A percentile compares a stretch with the other conserved stretches of the same genome.
These are phyloP conservation scores for Picochlorum sp. DNA, from an alignment of 139 green algal species.

Conservation along the genomic window DNA sequence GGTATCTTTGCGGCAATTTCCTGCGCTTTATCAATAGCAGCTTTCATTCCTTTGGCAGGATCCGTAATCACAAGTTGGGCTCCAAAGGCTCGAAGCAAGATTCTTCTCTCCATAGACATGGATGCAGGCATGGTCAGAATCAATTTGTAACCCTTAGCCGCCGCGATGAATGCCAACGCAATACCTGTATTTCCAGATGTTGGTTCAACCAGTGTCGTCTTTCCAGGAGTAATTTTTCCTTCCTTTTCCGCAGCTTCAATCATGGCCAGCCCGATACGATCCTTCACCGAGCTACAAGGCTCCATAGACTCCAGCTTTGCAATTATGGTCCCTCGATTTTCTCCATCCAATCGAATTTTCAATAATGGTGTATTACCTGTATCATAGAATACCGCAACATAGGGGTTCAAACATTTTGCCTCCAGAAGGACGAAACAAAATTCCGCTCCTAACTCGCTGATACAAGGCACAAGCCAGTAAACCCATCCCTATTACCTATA, in stretches of 20 bases:
- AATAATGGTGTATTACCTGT: constrained; percentile 93
- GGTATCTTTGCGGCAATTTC: constrained; percentile 65
- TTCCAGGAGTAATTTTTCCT: constrained; percentile 73
- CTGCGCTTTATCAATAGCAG: constrained; percentile 81
- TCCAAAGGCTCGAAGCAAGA: constrained; percentile 85
- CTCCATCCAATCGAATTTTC: constrained; percentile 29
- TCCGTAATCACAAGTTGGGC: constrained; percentile 29
- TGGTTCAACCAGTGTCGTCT: constrained; percentile 74
- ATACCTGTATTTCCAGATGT: constrained; percentile 96
- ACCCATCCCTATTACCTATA: too few species aligned
- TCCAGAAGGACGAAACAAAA: background rate
- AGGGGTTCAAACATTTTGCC: background rate
- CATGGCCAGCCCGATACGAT: constrained; percentile 79
- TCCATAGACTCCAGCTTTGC: constrained; percentile 28
- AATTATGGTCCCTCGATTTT: constrained; percentile 4
- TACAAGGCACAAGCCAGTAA: background rate
- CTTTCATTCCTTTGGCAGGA: constrained; percentile 46
- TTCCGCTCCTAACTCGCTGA: background rate
- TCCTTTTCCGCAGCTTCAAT: constrained; percentile 71
- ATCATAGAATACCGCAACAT: background rate
- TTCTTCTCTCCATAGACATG: constrained; percentile 91
- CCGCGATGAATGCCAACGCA: constrained; percentile 90
- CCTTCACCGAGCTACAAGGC: constrained; percentile 19
- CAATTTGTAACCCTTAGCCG: constrained; percentile 88
- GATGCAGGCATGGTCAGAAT: constrained; percentile 97